A percentile compares a stretch with the other conserved stretches of the same genome.
These are phyloP conservation scores for Kodamaea kaohsiungensis DNA, from an alignment of 805 yeast species.

Conservation along the genomic window DNA sequence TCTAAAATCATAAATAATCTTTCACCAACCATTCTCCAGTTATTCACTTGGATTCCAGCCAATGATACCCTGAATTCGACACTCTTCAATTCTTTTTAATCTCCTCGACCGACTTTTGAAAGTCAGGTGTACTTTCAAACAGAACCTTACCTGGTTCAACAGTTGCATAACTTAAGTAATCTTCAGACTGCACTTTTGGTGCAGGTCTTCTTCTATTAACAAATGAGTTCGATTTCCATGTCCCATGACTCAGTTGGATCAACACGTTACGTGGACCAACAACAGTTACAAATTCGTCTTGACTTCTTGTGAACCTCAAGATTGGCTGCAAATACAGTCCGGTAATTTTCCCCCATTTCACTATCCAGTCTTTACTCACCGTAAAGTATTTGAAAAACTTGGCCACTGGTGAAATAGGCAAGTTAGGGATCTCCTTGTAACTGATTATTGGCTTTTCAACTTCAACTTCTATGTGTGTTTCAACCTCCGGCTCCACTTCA, in stretches of 20 bases:
- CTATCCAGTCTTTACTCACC: slow-evolving; percentile 7
- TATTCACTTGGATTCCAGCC: no score
- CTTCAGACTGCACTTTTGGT: slow-evolving; percentile 29
- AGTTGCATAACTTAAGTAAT: slow-evolving; percentile 50
- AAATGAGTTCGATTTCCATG: slow-evolving; percentile 8
- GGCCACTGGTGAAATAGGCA: slow-evolving; percentile 8
- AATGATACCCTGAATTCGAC: no score
- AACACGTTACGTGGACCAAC: slow-evolving; percentile 56
- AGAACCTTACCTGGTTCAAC: slow-evolving; percentile 43
- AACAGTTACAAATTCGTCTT: slow-evolving; percentile 44
- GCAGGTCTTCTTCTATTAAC: not conserved
- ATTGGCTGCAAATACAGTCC: not conserved
- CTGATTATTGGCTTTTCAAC: slow-evolving; percentile 5
- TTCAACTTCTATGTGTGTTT: not conserved
- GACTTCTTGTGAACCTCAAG: not conserved
- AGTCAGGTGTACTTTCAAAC: slow-evolving; percentile 47
- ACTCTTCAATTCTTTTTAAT: slow-evolving; percentile 20
- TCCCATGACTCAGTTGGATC: slow-evolving; percentile 45
- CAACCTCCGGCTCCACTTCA: slow-evolving; percentile 15
- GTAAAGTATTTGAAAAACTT: slow-evolving; percentile 8
- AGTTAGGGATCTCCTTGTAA: not conserved
- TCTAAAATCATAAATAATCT: not conserved
- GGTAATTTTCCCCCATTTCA: slow-evolving; percentile 1
- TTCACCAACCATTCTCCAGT: no score
- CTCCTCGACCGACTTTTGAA: slow-evolving; percentile 34